Evolutionary conservation across 306 rosid species (phyloP), one percentile per base, ranked within the genome.

Genomic region (Lupinus albus): DNA sequence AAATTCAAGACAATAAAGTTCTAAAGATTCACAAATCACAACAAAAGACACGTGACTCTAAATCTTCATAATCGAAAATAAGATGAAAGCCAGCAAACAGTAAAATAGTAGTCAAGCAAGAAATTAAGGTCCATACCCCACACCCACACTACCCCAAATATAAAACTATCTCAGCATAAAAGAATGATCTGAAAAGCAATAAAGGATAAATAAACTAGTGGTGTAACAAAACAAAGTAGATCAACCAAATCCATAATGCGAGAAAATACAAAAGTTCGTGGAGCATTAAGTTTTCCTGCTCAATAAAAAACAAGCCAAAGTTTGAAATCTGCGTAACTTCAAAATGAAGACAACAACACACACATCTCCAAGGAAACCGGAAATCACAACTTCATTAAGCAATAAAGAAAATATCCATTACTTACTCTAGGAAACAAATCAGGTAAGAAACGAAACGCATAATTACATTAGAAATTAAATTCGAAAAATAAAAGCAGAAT

Each of bases 41-140:
- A 41, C 59, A 45, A 64, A 20, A 49, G 50, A 6, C 68, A 55
- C 32, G 17, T 53, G 33, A 55, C 30, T 76, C 42, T 52, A 11
- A 35, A 68, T 44, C 71, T 48, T 57, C 33, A 41, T 49, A 53
- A 42, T 33, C 70, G 41, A 20, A 20, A 28, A 2, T 25, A 61
- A 30, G 35, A 8, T 13, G 28, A n/a, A 49, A 62, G 9, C 7
- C 12, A 30, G 17, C 33, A 62, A 69, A 69, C 55, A 25, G 28
- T 38, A n/a, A 64, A n/a, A 61, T 11, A n/a, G 44, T 8, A 28
- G 36, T 30, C 56, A 13, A 64, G 16, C 13, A 50, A 42, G 47
- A 74, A 74, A 14, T 57, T 41, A n/a, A 57, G 61, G 36, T 47
- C 59, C 44, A 48, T 1, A 30, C 12, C 20, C 67, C 20, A 30